Evolutionary conservation across 805 yeast genomes (phyloP), one percentile per base, ranked within the genome.

Genomic region (Kuraishia hungarica): DNA sequence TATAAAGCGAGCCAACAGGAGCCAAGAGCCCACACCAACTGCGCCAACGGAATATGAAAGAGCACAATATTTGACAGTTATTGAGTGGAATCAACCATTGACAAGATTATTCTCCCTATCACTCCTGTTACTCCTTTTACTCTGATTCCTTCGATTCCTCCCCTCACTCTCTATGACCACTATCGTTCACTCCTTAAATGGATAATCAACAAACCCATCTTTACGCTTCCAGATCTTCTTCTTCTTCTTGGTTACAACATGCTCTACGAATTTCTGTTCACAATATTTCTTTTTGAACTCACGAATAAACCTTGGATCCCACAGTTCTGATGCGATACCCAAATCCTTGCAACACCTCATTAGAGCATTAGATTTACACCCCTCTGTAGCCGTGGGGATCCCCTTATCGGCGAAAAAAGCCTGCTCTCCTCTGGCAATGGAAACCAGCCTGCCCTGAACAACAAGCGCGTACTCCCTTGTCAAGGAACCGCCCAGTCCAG

Each of bases 301-400:
- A 61, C 88, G 79, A 59, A 94, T 91, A 63, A 93, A 94, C 48
- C 83, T 74, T 1, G 99, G 99, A 67, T 94, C 99, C 99, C 99
- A 94, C 53, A 94, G 77, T 66, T 94, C 99, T 56, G 96, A 87
- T 1, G 97, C 99, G 60, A 94, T 87, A 3, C 98, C 98, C 63
- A 94, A 77, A 71, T 94, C 99, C 68, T 94, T 94, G 71, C 99
- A 94, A 65, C 98, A 92, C 67, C 99, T 81, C 98, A 94, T 93
- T 67, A 94, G 73, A 0, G 98, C 97, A 67, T 94, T 94, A 66
- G 96, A 86, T 67, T 91, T 91, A 70, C 98, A 93, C 11, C 99
- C 99, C 71, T 94, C 99, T 48, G 96, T 85, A 0, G 98, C 97
- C 0, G 98, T 94, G 3, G 97, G 90, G 51, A 93, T 81, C 51